phyloP scores from a whole-genome alignment of 2,329 filamentous ascomycete genomes.

The Colletotrichum tanaceti region DNA sequence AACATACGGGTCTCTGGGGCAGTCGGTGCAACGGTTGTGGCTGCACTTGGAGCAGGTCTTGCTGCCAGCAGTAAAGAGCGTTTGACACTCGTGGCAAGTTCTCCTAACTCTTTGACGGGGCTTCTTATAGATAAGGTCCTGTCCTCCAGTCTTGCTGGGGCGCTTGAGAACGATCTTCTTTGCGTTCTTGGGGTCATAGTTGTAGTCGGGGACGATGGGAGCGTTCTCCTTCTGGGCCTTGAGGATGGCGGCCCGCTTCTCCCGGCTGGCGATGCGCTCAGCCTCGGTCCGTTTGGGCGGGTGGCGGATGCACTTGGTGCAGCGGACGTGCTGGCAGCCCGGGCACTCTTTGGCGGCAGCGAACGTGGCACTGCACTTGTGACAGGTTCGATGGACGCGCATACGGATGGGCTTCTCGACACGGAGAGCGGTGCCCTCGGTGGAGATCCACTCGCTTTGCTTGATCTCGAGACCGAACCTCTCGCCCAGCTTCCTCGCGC shows the following conservation, averaged over 20 bases:
- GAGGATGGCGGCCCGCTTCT: constrained; percentile 60
- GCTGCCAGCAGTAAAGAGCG: constrained; percentile 66
- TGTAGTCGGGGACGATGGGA: constrained; percentile 64
- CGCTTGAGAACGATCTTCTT: constrained; percentile 68
- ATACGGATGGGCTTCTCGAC: constrained; percentile 82
- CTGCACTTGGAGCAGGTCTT: constrained; percentile 76
- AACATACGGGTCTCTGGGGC: constrained; percentile 82
- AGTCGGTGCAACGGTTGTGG: constrained; percentile 82
- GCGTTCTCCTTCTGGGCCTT: constrained; percentile 69
- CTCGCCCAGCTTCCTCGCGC: constrained; percentile 66
- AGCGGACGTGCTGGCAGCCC: constrained; percentile 82
- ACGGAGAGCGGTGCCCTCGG: constrained; percentile 68
- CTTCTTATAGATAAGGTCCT: constrained; percentile 78
- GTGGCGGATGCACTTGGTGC: constrained; percentile 81
- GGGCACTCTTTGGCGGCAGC: constrained; percentile 78
- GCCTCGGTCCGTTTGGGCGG: constrained; percentile 73
- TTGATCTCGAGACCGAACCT: constrained; percentile 67
- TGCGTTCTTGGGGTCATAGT: constrained; percentile 54
- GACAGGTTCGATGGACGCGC: constrained; percentile 82
- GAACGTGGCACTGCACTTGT: constrained; percentile 81
- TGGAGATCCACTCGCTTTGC: constrained; percentile 63
- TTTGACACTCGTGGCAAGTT: constrained; percentile 79
- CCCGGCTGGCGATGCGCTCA: constrained; percentile 64
- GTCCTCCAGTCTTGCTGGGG: constrained; percentile 73
- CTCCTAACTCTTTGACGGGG: constrained; percentile 79